Conservation (phyloP, 257 asterid species). For the Eucommia ulmoides region DNA sequence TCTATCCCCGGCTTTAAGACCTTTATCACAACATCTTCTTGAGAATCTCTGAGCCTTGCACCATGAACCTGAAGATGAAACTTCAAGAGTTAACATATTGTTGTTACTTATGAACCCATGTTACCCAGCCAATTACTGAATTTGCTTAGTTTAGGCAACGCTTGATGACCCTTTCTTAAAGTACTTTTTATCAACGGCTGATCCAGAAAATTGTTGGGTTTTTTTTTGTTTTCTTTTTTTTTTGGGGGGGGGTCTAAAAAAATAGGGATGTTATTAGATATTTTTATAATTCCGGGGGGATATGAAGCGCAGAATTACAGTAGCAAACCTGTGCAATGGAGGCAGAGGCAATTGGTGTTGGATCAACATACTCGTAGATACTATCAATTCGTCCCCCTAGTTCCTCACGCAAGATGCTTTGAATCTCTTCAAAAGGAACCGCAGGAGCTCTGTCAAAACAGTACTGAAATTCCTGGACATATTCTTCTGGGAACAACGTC, state of each 20-base stretch:
- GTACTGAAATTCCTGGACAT: slow-evolving; percentile 89
- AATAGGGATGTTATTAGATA: too few relatives aligned
- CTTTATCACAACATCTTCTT: slow-evolving; percentile 91
- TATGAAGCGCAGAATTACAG: too few relatives aligned
- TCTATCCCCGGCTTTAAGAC: slow-evolving; percentile 95
- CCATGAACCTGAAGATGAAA: slow-evolving; percentile 99
- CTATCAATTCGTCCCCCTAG: slow-evolving; percentile 71
- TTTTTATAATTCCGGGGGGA: too few relatives aligned
- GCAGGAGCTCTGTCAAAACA: slow-evolving; percentile 91
- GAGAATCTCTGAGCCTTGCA: slow-evolving; percentile 73
- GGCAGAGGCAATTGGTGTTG: slow-evolving; percentile 94
- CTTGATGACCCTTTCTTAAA: too few relatives aligned
- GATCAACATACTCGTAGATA: slow-evolving; percentile 80
- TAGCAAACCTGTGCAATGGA: slow-evolving; percentile 98
- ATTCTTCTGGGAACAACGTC: slow-evolving; percentile 84
- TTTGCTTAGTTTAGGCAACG: too few relatives aligned
- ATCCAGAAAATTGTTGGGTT: too few relatives aligned
- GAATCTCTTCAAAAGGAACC: slow-evolving; percentile 72
- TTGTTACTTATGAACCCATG: too few relatives aligned
- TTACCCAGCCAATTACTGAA: too few relatives aligned
- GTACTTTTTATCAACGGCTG: too few relatives aligned
- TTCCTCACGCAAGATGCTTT: slow-evolving; percentile 62
- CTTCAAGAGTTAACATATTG: too few relatives aligned
- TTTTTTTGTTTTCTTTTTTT: too few relatives aligned
- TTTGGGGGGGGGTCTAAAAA: too few relatives aligned